Conservation (phyloP, 768 basidiomycete species). For the Russula foetens region DNA sequence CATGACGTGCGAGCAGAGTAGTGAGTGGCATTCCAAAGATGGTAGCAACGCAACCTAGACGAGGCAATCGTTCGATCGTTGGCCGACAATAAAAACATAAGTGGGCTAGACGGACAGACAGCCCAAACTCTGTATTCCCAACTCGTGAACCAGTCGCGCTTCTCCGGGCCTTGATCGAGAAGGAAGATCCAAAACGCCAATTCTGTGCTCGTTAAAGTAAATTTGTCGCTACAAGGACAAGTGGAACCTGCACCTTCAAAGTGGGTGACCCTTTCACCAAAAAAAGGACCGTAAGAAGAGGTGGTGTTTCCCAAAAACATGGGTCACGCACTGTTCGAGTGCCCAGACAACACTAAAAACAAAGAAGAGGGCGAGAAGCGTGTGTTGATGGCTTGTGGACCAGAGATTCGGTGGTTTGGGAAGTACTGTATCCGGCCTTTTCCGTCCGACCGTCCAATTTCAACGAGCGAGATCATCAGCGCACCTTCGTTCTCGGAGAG, state of each 20-base stretch:
- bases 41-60: slow-evolving; percentile 52
- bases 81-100: neutral
- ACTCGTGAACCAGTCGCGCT: slow-evolving; percentile 71
- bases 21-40: slow-evolving; percentile 68
- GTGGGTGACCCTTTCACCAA: slow-evolving; percentile 58
- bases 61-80: neutral
- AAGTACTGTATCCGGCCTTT: slow-evolving; percentile 32
- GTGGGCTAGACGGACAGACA: slow-evolving; percentile 39
- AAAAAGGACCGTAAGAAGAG: neutral
- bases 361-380: slow-evolving; percentile 65
- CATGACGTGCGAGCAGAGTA: slow-evolving; percentile 46
- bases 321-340: slow-evolving; percentile 56
- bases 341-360: slow-evolving; percentile 67
- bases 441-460: neutral
- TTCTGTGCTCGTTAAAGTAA: slow-evolving; percentile 34
- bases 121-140: slow-evolving; percentile 74
- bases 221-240: neutral
- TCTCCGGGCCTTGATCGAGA: slow-evolving; percentile 62
- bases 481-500: slow-evolving; percentile 27
- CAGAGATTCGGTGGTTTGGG: slow-evolving; percentile 52
- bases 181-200: slow-evolving; percentile 80
- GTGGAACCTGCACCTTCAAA: slow-evolving; percentile 50
- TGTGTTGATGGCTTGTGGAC: slow-evolving; percentile 35
- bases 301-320: slow-evolving; percentile 2
- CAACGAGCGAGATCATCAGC: slow-evolving; percentile 20